Conservation (phyloP, 495 filamentous ascomycete genomes). For the Talaromyces adpressus region DNA sequence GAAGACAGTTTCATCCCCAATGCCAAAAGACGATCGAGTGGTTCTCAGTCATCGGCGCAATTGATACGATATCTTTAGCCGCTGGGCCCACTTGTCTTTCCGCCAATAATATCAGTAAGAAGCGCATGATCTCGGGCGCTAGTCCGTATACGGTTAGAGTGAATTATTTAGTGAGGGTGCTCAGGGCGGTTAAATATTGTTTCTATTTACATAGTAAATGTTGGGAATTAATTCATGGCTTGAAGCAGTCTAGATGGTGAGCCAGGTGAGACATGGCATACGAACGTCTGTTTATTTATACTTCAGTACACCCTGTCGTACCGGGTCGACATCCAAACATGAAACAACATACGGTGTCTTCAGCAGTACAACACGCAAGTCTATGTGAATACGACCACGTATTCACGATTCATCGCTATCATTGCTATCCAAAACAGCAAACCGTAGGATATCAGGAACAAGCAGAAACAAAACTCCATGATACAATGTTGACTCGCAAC, state of each 20-base stretch:
- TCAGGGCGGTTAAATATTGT: neutral
- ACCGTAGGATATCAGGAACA: conserved; percentile 1
- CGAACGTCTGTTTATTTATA: neutral
- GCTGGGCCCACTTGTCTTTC: neutral
- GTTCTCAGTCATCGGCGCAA: neutral
- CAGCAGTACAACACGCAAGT: too few species aligned
- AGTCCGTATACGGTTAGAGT: neutral
- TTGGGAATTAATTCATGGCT: neutral
- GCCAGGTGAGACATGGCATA: neutral
- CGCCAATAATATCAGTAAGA: neutral
- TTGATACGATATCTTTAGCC: neutral
- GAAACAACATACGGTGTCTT: neutral
- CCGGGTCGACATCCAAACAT: neutral
- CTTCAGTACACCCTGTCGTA: neutral
- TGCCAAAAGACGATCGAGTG: neutral
- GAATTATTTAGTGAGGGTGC: neutral
- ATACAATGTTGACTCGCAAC: neutral
- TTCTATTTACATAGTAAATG: neutral
- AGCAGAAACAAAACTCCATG: neutral
- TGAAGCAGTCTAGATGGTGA: neutral
- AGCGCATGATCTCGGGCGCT: neutral
- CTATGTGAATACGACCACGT: neutral
- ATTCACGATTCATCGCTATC: too few species aligned
- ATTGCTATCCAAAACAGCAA: neutral
- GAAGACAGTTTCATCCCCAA: neutral